A percentile compares a stretch with the other conserved stretches of the same genome.
Evolutionary conservation across 345 rosid species (phyloP).

Genomic region (Isatis tinctoria): DNA sequence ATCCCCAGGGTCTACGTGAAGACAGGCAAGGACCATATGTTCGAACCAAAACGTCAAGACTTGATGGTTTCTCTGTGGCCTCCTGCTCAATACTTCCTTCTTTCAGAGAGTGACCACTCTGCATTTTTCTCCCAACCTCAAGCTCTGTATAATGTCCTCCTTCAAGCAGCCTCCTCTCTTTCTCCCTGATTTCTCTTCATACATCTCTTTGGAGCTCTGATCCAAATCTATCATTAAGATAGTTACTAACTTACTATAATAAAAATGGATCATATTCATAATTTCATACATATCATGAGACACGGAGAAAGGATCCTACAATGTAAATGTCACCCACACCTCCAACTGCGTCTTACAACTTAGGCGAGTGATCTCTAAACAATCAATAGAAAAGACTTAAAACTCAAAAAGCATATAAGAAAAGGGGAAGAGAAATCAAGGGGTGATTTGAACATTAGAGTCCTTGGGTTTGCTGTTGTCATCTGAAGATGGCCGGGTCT

Average conservation of each 20-base stretch:
- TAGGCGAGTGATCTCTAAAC: slow-evolving; percentile 9
- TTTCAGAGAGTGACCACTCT: slow-evolving; percentile 37
- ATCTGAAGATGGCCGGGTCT: slow-evolving; percentile 77
- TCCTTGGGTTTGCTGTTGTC: slow-evolving; percentile 69
- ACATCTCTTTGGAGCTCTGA: neutral
- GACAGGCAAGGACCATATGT: slow-evolving; percentile 32
- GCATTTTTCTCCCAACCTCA: slow-evolving; percentile 40
- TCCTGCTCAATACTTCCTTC: slow-evolving; percentile 24
- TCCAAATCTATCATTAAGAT: neutral
- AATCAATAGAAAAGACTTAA: slow-evolving; percentile 17
- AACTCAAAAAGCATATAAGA: slow-evolving; percentile 18
- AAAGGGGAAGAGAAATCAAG: slow-evolving; percentile 31
- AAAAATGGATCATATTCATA: slow-evolving; percentile 6
- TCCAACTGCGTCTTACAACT: slow-evolving; percentile 10
- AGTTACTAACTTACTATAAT: neutral
- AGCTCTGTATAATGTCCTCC: slow-evolving; percentile 22
- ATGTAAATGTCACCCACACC: neutral
- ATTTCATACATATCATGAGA: slow-evolving; percentile 10
- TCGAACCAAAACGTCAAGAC: slow-evolving; percentile 21
- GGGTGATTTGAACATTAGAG: slow-evolving; percentile 68
- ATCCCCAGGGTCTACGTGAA: slow-evolving; percentile 38
- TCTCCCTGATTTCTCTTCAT: neutral
- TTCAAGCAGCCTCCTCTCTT: slow-evolving; percentile 28
- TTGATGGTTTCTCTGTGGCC: slow-evolving; percentile 36
- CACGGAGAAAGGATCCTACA: slow-evolving; percentile 7